Base-by-base conservation (phyloP, 768 basidiomycete genomes). In the Albatrellus ellisii region DNA sequence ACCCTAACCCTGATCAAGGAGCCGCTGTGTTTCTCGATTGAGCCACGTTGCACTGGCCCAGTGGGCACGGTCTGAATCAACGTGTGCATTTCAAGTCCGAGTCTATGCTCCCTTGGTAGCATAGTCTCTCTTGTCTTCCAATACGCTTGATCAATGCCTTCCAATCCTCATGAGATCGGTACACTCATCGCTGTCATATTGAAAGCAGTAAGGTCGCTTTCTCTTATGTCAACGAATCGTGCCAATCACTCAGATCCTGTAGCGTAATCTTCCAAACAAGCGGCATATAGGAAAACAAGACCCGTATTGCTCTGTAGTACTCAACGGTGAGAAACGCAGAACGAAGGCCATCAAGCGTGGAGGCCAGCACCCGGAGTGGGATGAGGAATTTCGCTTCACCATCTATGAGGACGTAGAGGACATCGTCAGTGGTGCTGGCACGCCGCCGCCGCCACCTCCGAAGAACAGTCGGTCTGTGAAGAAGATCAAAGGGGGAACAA, bases 361-460 rank as follows among this genome's bases (percentile, higher is more conserved):
- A 38, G 95, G 95, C 14, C 95, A 99, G 59, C 91, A 95, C 59
- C 95, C 95, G 4, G 90, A 90, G 62, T 99, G 95, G 92, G 95
- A 99, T 57, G 91, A 95, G 54, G 95, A 99, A 62, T 68, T 98
- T 54, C 80, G 95, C 32, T 98, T 97, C 61, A 79, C 81, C 20
- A 66, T 99, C 34, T 74, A 69, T 49, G 92, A 97, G 56, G 88
- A 89, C 49, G 61, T 65, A 25, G 68, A 73, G 24, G 74, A 70
- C 6, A 4, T 36, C 6, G 44, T 41, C 40, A 43, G 8, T 15
- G 27, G 37, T 6, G 44, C 51, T 17, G 50, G 48, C 49, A 64
- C 69, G 9, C 77, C 83, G 11, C 83, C 85, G 0, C 76, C 73
- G 2, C 68, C 69, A 2, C 83, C 83, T n/a, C 77, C 79, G 5